These are phyloP conservation scores for Acacia concinna DNA, from an alignment of 331 rosid species.

Conservation along the genomic window DNA sequence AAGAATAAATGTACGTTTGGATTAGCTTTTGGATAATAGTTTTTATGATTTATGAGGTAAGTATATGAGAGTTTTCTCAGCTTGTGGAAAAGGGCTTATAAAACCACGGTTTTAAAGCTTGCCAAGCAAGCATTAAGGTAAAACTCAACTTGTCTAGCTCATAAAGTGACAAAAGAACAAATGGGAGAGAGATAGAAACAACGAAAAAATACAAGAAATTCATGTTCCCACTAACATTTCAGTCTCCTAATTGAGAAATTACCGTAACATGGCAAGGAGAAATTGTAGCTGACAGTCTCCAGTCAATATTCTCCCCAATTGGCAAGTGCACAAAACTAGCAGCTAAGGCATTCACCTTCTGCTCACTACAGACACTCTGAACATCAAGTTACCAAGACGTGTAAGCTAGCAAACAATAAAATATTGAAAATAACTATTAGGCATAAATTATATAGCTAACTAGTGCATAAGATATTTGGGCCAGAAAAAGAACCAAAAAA, in stretches of 20 bases:
- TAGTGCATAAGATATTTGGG: background rate
- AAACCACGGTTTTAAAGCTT: no score
- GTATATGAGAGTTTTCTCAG: no score
- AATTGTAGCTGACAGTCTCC: slow-evolving; percentile 91
- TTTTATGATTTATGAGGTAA: no score
- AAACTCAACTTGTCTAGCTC: background rate
- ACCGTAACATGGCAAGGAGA: slow-evolving; percentile 98
- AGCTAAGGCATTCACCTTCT: slow-evolving; percentile 84
- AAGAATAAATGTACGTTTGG: no score
- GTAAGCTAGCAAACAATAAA: slow-evolving; percentile 13
- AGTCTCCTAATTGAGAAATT: slow-evolving; percentile 34
- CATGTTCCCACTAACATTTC: background rate
- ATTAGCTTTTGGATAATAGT: no score
- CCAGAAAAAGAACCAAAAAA: background rate
- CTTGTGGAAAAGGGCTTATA: no score
- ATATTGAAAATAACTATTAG: background rate
- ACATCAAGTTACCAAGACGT: slow-evolving; percentile 34
- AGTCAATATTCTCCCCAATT: slow-evolving; percentile 89
- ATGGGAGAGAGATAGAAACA: background rate
- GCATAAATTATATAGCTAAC: slow-evolving; percentile 12
- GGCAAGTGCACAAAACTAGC: slow-evolving; percentile 92
- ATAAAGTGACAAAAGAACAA: background rate
- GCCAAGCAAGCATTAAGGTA: no score
- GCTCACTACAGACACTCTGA: slow-evolving; percentile 88
- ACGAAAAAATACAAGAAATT: background rate